Conservation (phyloP, 108 stramenopile genomes). For the Phaeodactylum tricornutum region DNA sequence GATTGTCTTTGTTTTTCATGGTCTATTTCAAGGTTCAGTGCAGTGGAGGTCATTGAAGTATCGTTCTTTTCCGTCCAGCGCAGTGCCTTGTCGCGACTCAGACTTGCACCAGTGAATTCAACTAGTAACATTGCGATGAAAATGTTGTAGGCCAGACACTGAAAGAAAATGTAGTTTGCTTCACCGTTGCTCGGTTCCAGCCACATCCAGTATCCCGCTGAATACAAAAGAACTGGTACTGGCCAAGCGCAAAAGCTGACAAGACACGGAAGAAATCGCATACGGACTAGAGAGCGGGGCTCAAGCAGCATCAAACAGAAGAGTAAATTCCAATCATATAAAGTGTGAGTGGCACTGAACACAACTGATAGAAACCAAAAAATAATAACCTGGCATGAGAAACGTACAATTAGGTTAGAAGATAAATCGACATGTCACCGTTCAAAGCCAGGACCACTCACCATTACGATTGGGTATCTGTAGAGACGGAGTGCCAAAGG, state of each 20-base stretch:
- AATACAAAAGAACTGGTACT: slow-evolving; percentile 51
- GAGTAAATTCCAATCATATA: slow-evolving; percentile 48
- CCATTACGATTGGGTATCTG: slow-evolving; percentile 53
- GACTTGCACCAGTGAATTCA: no score
- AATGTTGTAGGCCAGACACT: slow-evolving; percentile 67
- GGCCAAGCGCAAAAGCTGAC: slow-evolving; percentile 39
- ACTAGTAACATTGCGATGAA: slow-evolving; percentile 37
- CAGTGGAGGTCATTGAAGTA: no score
- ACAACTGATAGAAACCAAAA: slow-evolving; percentile 46
- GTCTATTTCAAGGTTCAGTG: no score
- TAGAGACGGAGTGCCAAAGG: slow-evolving; percentile 53
- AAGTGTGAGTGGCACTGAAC: slow-evolving; percentile 45
- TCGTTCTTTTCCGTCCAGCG: no score
- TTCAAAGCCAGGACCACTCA: slow-evolving; percentile 12
- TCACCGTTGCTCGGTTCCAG: slow-evolving; percentile 64
- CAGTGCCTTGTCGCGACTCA: no score
- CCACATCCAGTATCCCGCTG: slow-evolving; percentile 55
- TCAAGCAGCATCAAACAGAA: slow-evolving; percentile 34
- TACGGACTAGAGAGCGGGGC: slow-evolving; percentile 49
- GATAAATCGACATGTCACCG: slow-evolving; percentile 1
- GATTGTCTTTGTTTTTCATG: no score
- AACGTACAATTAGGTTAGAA: background rate
- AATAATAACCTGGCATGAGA: slow-evolving; percentile 19
- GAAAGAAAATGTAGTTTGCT: slow-evolving; percentile 78
- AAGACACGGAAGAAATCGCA: slow-evolving; percentile 29